phyloP scores from a whole-genome alignment of 371 early-diverging fungal species.

The Choanephora cucurbitarum region DNA sequence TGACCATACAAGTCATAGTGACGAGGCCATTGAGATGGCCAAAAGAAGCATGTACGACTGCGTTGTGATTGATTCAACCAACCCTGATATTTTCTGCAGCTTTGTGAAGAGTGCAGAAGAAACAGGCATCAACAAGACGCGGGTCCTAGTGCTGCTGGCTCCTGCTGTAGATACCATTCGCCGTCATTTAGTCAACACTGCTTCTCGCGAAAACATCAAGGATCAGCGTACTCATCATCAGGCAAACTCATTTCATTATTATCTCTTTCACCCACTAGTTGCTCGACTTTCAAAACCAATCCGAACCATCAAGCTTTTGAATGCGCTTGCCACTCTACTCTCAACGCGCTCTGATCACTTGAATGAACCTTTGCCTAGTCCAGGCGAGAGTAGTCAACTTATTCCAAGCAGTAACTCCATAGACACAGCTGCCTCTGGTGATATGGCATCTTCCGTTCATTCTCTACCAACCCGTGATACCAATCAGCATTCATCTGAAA shows the following conservation, averaged over 20 bases:
- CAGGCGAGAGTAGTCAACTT: background rate
- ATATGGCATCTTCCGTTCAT: no score
- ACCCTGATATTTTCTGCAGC: conserved; percentile 16
- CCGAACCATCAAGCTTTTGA: conserved; percentile 48
- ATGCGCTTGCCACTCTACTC: conserved; percentile 21
- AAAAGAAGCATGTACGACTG: conserved; percentile 23
- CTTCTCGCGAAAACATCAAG: background rate
- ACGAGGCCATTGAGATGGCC: conserved; percentile 19
- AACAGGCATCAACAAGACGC: conserved; percentile 18
- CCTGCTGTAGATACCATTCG: conserved; percentile 39
- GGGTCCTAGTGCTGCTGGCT: conserved; percentile 35
- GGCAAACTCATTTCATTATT: background rate
- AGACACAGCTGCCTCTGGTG: no score
- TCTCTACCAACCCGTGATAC: no score
- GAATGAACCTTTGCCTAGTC: background rate
- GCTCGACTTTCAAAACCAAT: conserved; percentile 58
- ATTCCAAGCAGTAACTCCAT: background rate
- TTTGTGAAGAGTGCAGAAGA: conserved; percentile 24
- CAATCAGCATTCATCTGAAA: no score
- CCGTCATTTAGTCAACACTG: conserved; percentile 16
- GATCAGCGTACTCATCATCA: conserved; percentile 1
- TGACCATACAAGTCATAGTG: conserved; percentile 12
- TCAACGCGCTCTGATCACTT: background rate
- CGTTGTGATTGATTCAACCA: conserved; percentile 38
- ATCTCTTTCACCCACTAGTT: conserved; percentile 33